These are phyloP conservation scores for Pythium biforme DNA, from an alignment of 352 stramenopile genomes.

Conservation along the genomic window DNA sequence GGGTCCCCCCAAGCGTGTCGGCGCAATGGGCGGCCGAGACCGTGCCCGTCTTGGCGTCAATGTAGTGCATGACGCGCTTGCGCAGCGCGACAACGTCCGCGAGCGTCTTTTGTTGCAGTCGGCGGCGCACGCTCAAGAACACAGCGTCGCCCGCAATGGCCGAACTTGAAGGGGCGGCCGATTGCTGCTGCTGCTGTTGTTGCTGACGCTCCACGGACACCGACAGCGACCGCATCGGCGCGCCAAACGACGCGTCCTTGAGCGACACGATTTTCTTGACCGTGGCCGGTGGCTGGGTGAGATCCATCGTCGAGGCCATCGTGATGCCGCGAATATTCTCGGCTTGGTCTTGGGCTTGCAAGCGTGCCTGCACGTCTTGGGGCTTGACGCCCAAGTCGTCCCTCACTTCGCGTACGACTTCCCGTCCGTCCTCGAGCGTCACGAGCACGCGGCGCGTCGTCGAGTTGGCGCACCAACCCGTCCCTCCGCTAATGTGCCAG, in stretches of 20 bases:
- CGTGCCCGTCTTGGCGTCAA: slow-evolving; percentile 51
- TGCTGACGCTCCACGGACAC: not conserved
- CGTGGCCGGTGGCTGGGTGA: slow-evolving; percentile 16
- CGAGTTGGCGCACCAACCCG: slow-evolving; percentile 57
- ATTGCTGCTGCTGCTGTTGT: not conserved
- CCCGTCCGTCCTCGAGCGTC: slow-evolving; percentile 43
- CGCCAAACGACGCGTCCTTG: slow-evolving; percentile 49
- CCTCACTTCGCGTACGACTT: slow-evolving; percentile 46
- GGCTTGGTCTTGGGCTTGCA: slow-evolving; percentile 34
- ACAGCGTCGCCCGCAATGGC: slow-evolving; percentile 36
- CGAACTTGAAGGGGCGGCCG: not conserved
- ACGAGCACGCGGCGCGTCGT: slow-evolving; percentile 65
- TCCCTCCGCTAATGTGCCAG: slow-evolving; percentile 62
- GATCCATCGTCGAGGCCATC: slow-evolving; percentile 14
- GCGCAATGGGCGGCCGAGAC: slow-evolving; percentile 45
- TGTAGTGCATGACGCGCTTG: slow-evolving; percentile 42
- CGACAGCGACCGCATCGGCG: slow-evolving; percentile 18
- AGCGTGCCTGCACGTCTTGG: slow-evolving; percentile 34
- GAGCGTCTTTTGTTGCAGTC: slow-evolving; percentile 44
- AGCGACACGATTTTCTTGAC: slow-evolving; percentile 52
- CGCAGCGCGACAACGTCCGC: slow-evolving; percentile 50
- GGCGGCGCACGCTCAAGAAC: slow-evolving; percentile 42
- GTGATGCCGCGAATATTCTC: not conserved
- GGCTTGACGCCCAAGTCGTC: slow-evolving; percentile 46
- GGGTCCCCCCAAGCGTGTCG: slow-evolving; percentile 34